Evolutionary conservation across 352 stramenopile genomes (phyloP), one percentile per base, ranked within the genome.

Genomic region (Blastocystis sp.): DNA sequence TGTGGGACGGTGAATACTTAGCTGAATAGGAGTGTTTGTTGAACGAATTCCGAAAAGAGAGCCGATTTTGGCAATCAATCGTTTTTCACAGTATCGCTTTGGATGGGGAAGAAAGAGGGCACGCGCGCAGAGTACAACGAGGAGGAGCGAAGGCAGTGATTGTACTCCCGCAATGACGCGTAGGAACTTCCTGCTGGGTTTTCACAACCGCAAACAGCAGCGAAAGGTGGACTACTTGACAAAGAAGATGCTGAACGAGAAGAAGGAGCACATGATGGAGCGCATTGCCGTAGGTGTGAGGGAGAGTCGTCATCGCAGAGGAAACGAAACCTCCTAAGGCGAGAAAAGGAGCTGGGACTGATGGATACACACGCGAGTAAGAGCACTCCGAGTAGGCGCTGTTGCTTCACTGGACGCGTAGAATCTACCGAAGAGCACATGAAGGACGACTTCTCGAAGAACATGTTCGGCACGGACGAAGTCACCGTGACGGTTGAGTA

Each of bases 1-100:
- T 81, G n/a, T 81, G 70, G 70, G 70, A 81, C 60, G 70, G 70
- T 62, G 70, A 81, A 37, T 81, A 81, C 65, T 37, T 81, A 66
- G 6, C 51, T 65, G 51, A 81, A 4, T 59, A 37, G 29, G 16
- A 39, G 6, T 67, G 50, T 85, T 81, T 80, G 69, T 80, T 80
- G 6, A 66, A 55, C 45, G 26, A 33, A 71, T 39, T 41, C 63
- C 63, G 29, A 71, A 41, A 71, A 13, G 24, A 9, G 29, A 10
- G n/a, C n/a, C 9, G 3, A 41, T 50, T 21, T 3, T 0, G 26
- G 3, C 29, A 71, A 21, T 71, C 35, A n/a, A n/a, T n/a, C n/a
- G n/a, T n/a, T n/a, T n/a, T n/a, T 21, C 35, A n/a, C 13, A 9
- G 6, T 50, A 9, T 39, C 13, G 35, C 3, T 2, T 29, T 21